These are phyloP conservation scores for Colletotrichum gigasporum DNA, from an alignment of 2,329 filamentous ascomycete genomes.

Conservation along the genomic window DNA sequence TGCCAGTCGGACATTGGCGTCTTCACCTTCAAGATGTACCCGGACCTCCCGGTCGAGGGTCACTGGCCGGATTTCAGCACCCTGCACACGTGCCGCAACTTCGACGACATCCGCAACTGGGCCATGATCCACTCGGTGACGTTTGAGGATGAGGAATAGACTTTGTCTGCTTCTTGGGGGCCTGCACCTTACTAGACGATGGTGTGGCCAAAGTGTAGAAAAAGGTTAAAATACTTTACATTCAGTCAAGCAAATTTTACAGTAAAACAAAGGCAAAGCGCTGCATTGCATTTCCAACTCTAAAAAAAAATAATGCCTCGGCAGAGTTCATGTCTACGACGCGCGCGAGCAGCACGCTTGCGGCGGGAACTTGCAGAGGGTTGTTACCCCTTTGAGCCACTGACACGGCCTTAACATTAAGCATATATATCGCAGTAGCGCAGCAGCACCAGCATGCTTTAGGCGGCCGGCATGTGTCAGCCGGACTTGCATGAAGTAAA, in stretches of 20 bases:
- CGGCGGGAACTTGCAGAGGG: too few species aligned
- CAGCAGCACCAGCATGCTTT: too few species aligned
- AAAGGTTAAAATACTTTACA: not conserved
- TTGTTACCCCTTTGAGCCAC: too few species aligned
- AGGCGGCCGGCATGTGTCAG: not conserved
- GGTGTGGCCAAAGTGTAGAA: not conserved
- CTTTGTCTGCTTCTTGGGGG: not conserved
- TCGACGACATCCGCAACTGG: conserved; percentile 60
- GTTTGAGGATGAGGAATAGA: conserved; percentile 52
- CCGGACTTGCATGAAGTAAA: too few species aligned
- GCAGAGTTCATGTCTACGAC: not conserved
- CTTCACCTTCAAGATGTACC: conserved; percentile 61
- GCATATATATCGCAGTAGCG: too few species aligned
- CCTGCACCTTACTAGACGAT: not conserved
- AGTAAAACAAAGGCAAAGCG: not conserved
- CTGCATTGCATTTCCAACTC: not conserved
- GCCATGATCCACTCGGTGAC: conserved; percentile 60
- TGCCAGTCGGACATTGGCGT: conserved; percentile 65
- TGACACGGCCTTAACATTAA: too few species aligned
- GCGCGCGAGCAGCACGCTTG: not conserved
- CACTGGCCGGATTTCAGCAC: conserved; percentile 66
- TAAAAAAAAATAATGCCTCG: not conserved
- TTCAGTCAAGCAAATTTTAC: not conserved
- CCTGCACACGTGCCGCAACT: conserved; percentile 63
- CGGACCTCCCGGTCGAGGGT: conserved; percentile 53